Conservation (phyloP, 805 yeast genomes). For the Saccharomyces paradoxus region DNA sequence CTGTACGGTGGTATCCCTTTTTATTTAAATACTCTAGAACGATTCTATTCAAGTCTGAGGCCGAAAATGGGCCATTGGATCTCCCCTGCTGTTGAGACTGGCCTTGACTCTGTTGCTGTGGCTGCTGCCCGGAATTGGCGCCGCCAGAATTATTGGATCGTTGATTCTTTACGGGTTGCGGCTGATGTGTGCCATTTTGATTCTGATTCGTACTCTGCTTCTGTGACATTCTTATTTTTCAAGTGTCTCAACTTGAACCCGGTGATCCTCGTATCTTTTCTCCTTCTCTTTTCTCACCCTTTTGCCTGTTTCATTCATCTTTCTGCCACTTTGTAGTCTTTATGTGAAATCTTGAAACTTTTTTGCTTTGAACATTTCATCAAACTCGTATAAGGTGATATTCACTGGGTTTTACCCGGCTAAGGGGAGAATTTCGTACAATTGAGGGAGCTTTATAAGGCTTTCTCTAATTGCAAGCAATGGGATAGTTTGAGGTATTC, state of each 20-base stretch:
- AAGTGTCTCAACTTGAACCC: not conserved
- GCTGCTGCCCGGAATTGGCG: not conserved
- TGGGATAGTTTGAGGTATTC: not conserved
- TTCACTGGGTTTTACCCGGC: not conserved
- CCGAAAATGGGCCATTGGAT: constrained; percentile 40
- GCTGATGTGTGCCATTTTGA: constrained; percentile 1
- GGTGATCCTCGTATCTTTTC: not conserved
- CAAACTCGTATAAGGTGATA: not conserved
- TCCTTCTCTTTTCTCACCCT: not conserved
- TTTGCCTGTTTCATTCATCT: not conserved
- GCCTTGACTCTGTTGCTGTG: not conserved
- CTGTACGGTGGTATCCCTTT: constrained; percentile 91
- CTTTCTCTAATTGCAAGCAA: not conserved
- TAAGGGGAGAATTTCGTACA: not conserved
- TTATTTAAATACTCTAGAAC: constrained; percentile 88
- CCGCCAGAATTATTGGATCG: not conserved
- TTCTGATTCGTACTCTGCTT: constrained; percentile 2
- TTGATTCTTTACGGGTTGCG: not conserved
- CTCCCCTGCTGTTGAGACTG: constrained; percentile 4
- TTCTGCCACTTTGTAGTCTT: not conserved
- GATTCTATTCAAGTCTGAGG: constrained; percentile 82
- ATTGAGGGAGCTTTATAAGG: not conserved
- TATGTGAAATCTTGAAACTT: not conserved
- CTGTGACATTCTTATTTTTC: constrained; percentile 1
- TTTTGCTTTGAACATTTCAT: not conserved